Percentiles rank a stretch among this genome's conserved stretches.
phyloP scores from a whole-genome alignment of 352 stramenopile species.

The Globisporangium irregulare region DNA sequence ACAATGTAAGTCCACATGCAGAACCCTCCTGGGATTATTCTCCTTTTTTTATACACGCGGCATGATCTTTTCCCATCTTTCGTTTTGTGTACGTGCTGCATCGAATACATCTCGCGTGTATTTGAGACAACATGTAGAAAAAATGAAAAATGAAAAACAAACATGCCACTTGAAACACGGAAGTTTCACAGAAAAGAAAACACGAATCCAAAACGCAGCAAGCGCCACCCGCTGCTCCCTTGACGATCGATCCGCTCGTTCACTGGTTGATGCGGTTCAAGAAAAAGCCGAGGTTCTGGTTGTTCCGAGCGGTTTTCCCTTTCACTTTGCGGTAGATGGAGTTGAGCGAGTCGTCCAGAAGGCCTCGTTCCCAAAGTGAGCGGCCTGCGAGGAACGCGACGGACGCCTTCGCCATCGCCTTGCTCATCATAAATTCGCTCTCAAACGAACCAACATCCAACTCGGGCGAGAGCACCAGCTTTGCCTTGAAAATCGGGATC shows the following conservation, averaged over 20 bases:
- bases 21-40: background rate
- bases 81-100: background rate
- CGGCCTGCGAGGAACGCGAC: slow-evolving; percentile 62
- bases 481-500: slow-evolving; percentile 45
- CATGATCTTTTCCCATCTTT: background rate
- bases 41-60: background rate
- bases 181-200: background rate
- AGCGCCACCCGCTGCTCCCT: background rate
- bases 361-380: slow-evolving; percentile 39
- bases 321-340: slow-evolving; percentile 74
- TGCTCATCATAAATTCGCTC: slow-evolving; percentile 48
- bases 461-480: slow-evolving; percentile 49
- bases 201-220: background rate
- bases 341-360: slow-evolving; percentile 68
- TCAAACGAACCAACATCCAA: slow-evolving; percentile 45
- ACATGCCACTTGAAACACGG: background rate
- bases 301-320: slow-evolving; percentile 29
- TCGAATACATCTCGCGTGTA: slow-evolving; percentile 4
- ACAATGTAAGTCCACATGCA: slow-evolving; percentile 6
- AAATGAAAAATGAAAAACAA: slow-evolving; percentile 2
- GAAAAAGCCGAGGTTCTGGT: slow-evolving; percentile 56
- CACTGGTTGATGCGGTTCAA: slow-evolving; percentile 34
- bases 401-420: slow-evolving; percentile 52
- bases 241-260: background rate
- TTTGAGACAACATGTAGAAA: slow-evolving; percentile 1